These are phyloP conservation scores for Amphibolis antarctica DNA, from an alignment of 106 monocot species.

Conservation along the genomic window DNA sequence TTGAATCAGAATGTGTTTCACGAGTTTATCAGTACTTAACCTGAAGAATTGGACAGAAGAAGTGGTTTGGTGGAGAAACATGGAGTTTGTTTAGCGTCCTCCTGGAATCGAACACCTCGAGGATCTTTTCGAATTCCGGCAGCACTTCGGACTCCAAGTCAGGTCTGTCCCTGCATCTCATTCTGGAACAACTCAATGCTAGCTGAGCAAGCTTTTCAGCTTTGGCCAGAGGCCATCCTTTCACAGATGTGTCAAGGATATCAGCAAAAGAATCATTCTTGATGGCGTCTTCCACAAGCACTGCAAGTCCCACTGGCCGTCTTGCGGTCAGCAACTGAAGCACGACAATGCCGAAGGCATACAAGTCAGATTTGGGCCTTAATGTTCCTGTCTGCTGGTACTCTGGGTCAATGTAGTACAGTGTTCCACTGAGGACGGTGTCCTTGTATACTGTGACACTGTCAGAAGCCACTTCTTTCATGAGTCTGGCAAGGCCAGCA, in stretches of 20 bases:
- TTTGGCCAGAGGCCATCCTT: slow-evolving; percentile 52
- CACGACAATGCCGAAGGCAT: slow-evolving; percentile 58
- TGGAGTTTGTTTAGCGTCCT: slow-evolving; percentile 17
- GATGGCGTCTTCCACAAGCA: slow-evolving; percentile 42
- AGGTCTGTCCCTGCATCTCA: slow-evolving; percentile 75
- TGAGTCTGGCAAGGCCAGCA: slow-evolving; percentile 69
- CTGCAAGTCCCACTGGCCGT: slow-evolving; percentile 40
- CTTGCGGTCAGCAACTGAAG: slow-evolving; percentile 61
- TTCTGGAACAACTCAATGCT: slow-evolving; percentile 46
- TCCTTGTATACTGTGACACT: slow-evolving; percentile 70
- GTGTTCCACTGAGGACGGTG: slow-evolving; percentile 61
- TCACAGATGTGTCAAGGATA: slow-evolving; percentile 53
- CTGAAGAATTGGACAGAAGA: slow-evolving; percentile 74
- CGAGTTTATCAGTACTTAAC: slow-evolving; percentile 13
- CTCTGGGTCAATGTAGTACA: slow-evolving; percentile 83
- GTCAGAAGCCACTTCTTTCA: slow-evolving; percentile 61
- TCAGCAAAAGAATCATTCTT: slow-evolving; percentile 25
- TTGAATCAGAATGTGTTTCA: background rate
- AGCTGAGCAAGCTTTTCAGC: slow-evolving; percentile 55
- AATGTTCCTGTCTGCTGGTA: slow-evolving; percentile 81
- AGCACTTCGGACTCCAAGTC: slow-evolving; percentile 61
- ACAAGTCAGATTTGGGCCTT: slow-evolving; percentile 77
- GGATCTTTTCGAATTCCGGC: slow-evolving; percentile 47
- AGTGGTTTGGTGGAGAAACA: slow-evolving; percentile 41
- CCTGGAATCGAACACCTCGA: slow-evolving; percentile 24